These are phyloP conservation scores for Metarhizium brunneum DNA, from an alignment of 2,329 filamentous ascomycete genomes.

Conservation along the genomic window DNA sequence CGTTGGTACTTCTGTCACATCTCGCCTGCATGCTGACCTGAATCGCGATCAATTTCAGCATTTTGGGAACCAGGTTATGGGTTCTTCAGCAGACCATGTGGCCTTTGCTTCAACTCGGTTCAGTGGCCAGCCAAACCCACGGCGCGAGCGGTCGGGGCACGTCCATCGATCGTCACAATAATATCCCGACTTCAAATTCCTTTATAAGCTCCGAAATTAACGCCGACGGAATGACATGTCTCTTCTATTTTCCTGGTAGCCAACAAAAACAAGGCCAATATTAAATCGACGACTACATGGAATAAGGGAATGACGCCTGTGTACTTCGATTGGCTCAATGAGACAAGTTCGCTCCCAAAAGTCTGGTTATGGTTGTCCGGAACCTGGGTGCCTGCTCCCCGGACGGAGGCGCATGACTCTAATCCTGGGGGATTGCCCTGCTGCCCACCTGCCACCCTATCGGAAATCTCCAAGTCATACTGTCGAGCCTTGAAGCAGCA, in stretches of 20 bases:
- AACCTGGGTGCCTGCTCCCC: background rate
- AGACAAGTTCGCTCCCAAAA: background rate
- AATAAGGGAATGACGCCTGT: no score
- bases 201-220: background rate
- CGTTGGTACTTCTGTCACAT: background rate
- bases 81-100: background rate
- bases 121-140: no score
- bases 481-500: no score
- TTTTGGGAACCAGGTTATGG: background rate
- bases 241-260: background rate
- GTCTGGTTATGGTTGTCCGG: background rate
- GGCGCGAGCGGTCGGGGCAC: no score
- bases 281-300: no score
- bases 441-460: no score
- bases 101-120: no score
- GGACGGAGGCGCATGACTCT: background rate
- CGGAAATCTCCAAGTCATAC: no score
- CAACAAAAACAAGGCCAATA: background rate
- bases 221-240: background rate
- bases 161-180: background rate
- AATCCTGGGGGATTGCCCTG: no score
- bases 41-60: background rate
- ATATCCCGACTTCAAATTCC: no score
- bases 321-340: no score
- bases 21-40: background rate